Conservation (phyloP, 257 asterid species). For the Scutellaria baicalensis region DNA sequence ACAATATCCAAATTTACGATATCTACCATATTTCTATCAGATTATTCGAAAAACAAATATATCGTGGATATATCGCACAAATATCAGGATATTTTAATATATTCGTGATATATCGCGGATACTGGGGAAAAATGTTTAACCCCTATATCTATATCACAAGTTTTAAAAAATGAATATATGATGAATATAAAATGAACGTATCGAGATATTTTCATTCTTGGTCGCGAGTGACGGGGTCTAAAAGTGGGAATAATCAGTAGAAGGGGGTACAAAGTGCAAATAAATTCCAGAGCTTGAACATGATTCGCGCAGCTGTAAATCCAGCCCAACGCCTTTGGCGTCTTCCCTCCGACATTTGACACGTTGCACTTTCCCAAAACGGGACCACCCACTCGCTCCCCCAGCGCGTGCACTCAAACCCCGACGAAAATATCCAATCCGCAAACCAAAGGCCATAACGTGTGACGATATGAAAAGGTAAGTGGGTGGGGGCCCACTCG, state of each 20-base stretch:
- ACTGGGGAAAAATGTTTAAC: too few species aligned
- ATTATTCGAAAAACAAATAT: too few species aligned
- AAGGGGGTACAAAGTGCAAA: slow-evolving; percentile 11
- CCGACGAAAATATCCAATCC: background rate
- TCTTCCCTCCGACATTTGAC: slow-evolving; percentile 20
- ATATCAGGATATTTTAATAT: too few species aligned
- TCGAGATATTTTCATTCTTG: too few species aligned
- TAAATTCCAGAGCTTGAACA: background rate
- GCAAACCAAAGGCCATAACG: slow-evolving; percentile 14
- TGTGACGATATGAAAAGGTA: slow-evolving; percentile 7
- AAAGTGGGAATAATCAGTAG: background rate
- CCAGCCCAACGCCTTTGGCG: slow-evolving; percentile 22
- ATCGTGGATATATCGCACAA: too few species aligned
- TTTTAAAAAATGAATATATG: too few species aligned
- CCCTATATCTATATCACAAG: too few species aligned
- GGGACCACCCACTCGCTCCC: slow-evolving; percentile 17
- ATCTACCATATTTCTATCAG: too few species aligned
- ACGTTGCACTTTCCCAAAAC: slow-evolving; percentile 13
- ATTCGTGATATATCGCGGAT: too few species aligned
- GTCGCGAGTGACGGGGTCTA: background rate
- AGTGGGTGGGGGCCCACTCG: slow-evolving; percentile 18
- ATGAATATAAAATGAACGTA: too few species aligned
- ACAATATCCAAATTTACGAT: too few species aligned
- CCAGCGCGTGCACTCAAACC: background rate
- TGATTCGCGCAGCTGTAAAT: slow-evolving; percentile 22